These are phyloP conservation scores for Diplogelasinospora grovesii DNA, from an alignment of 495 filamentous ascomycete genomes.

Conservation along the genomic window DNA sequence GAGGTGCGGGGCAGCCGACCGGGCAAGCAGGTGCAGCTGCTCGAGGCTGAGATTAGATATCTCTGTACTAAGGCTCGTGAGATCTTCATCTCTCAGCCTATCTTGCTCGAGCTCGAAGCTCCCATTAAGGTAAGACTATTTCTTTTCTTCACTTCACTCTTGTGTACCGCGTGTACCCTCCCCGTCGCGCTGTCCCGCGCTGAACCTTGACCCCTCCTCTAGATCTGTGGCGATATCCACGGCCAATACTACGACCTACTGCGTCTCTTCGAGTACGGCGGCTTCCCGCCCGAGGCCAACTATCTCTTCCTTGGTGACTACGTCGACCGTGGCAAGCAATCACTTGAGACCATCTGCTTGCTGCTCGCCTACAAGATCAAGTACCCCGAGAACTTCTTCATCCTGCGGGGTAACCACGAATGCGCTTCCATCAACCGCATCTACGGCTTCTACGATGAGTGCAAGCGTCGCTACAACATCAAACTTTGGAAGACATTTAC, in stretches of 20 bases:
- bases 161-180: neutral
- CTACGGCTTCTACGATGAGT: slow-evolving; percentile 99
- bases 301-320: slow-evolving; percentile 99
- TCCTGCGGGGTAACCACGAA: slow-evolving; percentile 96
- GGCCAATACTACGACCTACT: slow-evolving; percentile 99
- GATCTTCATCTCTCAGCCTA: slow-evolving; percentile 99
- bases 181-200: slow-evolving; percentile 3
- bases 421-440: slow-evolving; percentile 99
- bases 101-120: slow-evolving; percentile 92
- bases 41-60: slow-evolving; percentile 94
- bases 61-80: slow-evolving; percentile 98
- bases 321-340: slow-evolving; percentile 98
- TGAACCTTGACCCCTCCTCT: slow-evolving; percentile 11
- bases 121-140: slow-evolving; percentile 85
- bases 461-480: slow-evolving; percentile 98
- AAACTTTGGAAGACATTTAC: slow-evolving; percentile 99
- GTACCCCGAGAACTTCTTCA: slow-evolving; percentile 99
- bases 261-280: slow-evolving; percentile 96
- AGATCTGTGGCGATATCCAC: slow-evolving; percentile 99
- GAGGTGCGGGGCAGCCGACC: slow-evolving; percentile 97
- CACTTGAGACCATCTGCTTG: slow-evolving; percentile 97
- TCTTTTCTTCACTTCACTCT: no score
- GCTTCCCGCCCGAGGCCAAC: slow-evolving; percentile 97
- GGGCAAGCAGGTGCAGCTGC: slow-evolving; percentile 95
- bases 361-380: slow-evolving; percentile 99